Evolutionary conservation across 768 basidiomycete species (phyloP).

Genomic region (Mycena haematopus): DNA sequence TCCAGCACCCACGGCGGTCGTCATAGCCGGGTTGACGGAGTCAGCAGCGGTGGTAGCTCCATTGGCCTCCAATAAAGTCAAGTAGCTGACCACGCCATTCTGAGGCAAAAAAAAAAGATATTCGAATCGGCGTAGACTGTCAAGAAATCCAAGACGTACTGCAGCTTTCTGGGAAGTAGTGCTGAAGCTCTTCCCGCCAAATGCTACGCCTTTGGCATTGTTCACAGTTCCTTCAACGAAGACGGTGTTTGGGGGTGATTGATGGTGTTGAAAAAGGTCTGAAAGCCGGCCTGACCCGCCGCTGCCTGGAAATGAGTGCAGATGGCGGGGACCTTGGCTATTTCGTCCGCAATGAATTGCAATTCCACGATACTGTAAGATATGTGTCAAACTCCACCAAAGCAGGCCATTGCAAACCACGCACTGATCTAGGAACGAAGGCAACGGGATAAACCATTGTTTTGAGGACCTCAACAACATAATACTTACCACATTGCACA

Average conservation of each 20-base stretch:
- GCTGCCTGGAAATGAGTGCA: not conserved
- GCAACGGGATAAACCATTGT: not conserved
- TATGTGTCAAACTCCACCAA: not conserved
- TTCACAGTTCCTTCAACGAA: constrained; percentile 14
- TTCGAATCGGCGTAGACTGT: not conserved
- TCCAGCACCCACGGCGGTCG: constrained; percentile 2
- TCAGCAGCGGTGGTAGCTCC: constrained; percentile 1
- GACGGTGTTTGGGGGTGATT: constrained; percentile 7
- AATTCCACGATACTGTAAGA: not conserved
- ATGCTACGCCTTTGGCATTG: constrained; percentile 17
- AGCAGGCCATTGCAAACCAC: not conserved
- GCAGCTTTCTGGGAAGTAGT: constrained; percentile 10
- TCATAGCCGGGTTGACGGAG: constrained; percentile 13
- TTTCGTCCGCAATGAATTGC: constrained; percentile 5
- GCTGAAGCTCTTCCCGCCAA: constrained; percentile 5
- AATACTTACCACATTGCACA: constrained; percentile 13
- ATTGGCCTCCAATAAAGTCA: not conserved
- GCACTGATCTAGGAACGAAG: not conserved
- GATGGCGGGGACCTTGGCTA: not conserved
- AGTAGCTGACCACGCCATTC: constrained; percentile 14
- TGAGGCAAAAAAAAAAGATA: not conserved
- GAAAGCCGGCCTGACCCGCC: not conserved
- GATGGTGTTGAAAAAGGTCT: constrained; percentile 11
- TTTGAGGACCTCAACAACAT: not conserved
- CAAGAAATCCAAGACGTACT: not conserved